A percentile compares a stretch with the other conserved stretches of the same genome.
Conservation (phyloP, 2,329 filamentous ascomycete species). For the Colletotrichum chlorophyti region DNA sequence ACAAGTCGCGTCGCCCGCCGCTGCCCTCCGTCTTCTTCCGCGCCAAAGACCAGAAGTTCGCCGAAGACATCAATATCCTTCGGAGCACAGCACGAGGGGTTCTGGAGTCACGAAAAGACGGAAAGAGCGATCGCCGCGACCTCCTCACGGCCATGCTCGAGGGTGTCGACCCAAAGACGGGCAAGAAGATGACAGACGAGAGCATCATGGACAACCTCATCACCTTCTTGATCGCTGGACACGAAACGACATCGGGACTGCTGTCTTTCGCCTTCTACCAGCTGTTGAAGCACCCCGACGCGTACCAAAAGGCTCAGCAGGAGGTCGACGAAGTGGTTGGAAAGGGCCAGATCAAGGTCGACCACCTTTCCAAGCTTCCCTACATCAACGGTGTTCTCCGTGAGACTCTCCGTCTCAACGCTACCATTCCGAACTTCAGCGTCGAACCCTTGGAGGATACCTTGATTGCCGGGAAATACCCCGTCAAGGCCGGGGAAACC, state of each 20-base stretch:
- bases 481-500: constrained; percentile 50
- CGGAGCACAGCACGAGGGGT: constrained; percentile 61
- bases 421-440: constrained; percentile 36
- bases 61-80: constrained; percentile 57
- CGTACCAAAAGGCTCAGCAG: constrained; percentile 65
- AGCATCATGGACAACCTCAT: constrained; percentile 72
- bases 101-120: constrained; percentile 61
- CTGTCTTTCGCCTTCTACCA: constrained; percentile 71
- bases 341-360: constrained; percentile 58
- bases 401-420: constrained; percentile 51
- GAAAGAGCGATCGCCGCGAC: constrained; percentile 56
- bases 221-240: constrained; percentile 71
- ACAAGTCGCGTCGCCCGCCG: constrained; percentile 52
- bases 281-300: constrained; percentile 68
- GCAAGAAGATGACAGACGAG: constrained; percentile 63
- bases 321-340: constrained; percentile 74
- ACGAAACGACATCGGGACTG: constrained; percentile 74
- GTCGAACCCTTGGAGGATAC: constrained; percentile 46
- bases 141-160: constrained; percentile 71
- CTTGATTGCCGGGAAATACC: constrained; percentile 60
- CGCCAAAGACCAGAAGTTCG: constrained; percentile 51
- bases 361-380: constrained; percentile 66
- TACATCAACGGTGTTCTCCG: constrained; percentile 70
- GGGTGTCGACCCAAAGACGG: constrained; percentile 68
- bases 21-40: constrained; percentile 54